Evolutionary conservation across 495 filamentous ascomycete genomes (phyloP).

Genomic region (Aspergillus leporis): DNA sequence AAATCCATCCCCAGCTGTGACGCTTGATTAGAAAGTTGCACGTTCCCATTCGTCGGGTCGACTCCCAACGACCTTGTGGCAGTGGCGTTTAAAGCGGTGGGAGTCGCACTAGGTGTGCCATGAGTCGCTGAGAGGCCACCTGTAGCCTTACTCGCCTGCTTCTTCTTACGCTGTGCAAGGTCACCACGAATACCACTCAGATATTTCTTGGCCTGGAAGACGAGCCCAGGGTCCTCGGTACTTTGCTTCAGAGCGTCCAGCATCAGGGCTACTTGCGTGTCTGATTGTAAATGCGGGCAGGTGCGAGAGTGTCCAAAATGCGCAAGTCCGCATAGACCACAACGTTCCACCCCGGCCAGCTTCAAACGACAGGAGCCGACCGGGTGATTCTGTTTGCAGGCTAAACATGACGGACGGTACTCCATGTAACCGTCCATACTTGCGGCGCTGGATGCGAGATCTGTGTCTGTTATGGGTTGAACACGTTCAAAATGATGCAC

Average conservation of each 20-base stretch:
- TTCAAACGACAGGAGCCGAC: constrained; percentile 62
- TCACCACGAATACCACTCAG: constrained; percentile 54
- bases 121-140: background rate
- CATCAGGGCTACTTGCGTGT: constrained; percentile 60
- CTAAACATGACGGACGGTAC: constrained; percentile 44
- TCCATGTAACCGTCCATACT: constrained; percentile 50
- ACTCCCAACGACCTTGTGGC: background rate
- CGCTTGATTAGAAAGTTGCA: background rate
- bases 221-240: constrained; percentile 53
- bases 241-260: constrained; percentile 57
- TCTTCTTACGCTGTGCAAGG: constrained; percentile 46
- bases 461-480: constrained; percentile 17
- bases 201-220: constrained; percentile 55
- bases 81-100: background rate
- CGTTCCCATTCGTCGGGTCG: constrained; percentile 2
- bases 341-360: constrained; percentile 59
- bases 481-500: constrained; percentile 45
- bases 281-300: constrained; percentile 62
- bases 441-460: constrained; percentile 13
- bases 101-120: constrained; percentile 5
- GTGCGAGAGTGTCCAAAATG: constrained; percentile 56
- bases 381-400: constrained; percentile 54
- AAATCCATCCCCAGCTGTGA: background rate
- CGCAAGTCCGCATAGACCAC: constrained; percentile 66
- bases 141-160: constrained; percentile 19